Conservation (phyloP, 495 filamentous ascomycete genomes). For the Schizothecium vesticola region DNA sequence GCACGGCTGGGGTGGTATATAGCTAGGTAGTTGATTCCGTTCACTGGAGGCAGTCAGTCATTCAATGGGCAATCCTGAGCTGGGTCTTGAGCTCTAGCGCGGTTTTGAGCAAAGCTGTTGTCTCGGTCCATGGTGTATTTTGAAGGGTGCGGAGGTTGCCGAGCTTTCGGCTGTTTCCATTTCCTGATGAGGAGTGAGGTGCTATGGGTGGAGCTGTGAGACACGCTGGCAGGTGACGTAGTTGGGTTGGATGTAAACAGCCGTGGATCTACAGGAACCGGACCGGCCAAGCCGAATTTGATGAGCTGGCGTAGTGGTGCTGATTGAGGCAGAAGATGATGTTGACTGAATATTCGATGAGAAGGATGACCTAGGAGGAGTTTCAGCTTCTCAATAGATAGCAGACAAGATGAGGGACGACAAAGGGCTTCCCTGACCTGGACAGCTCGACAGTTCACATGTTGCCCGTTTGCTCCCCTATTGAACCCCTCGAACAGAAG, state of each 20-base stretch:
- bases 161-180: background rate
- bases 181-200: background rate
- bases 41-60: background rate
- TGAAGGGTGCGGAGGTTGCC: background rate
- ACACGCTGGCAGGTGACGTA: background rate
- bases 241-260: constrained; percentile 1
- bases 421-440: background rate
- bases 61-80: background rate
- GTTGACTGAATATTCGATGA: background rate
- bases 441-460: background rate
- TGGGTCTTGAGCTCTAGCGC: background rate
- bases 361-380: background rate
- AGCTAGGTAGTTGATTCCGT: background rate
- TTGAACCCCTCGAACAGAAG: background rate
- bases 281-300: background rate
- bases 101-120: background rate
- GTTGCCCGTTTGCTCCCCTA: background rate
- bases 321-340: background rate
- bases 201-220: background rate
- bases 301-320: background rate
- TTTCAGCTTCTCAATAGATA: background rate
- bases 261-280: background rate
- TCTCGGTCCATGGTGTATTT: too few species aligned
- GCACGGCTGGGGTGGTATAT: background rate
- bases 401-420: background rate